These are phyloP conservation scores for Acanthamoeba royreba DNA, from an alignment of 208 protist genomes.

Conservation along the genomic window DNA sequence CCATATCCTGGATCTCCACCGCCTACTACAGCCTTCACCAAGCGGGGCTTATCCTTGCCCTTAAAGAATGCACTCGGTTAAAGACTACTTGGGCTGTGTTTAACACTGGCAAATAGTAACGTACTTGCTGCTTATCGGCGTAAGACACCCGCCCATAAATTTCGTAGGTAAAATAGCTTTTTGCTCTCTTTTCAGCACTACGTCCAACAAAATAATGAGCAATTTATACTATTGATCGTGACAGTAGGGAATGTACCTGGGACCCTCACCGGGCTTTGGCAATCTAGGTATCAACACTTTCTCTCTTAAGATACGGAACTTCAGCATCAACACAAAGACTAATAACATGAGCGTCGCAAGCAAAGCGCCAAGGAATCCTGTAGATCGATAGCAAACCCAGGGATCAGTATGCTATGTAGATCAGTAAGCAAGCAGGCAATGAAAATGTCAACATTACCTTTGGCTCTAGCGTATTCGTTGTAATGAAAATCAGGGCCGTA, in stretches of 20 bases:
- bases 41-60: background rate
- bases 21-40: background rate
- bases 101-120: no score
- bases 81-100: no score
- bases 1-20: constrained; percentile 60
- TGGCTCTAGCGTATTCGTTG: background rate
- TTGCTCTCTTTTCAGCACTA: constrained; percentile 1
- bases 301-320: background rate
- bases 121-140: background rate
- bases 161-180: background rate
- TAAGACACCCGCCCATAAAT: background rate
- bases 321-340: background rate
- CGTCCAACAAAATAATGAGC: no score
- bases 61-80: no score
- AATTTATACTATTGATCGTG: background rate
- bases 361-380: background rate
- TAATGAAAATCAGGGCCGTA: constrained; percentile 37
- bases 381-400: no score
- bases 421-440: background rate
- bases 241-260: background rate
- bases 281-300: background rate
- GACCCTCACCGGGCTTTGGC: constrained; percentile 5
- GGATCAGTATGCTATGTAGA: background rate
- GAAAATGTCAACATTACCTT: background rate
- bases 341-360: background rate